Percentiles rank a stretch among this genome's conserved stretches.
phyloP scores from a whole-genome alignment of 805 yeast species.

The Yamadazyma tumulicola region DNA sequence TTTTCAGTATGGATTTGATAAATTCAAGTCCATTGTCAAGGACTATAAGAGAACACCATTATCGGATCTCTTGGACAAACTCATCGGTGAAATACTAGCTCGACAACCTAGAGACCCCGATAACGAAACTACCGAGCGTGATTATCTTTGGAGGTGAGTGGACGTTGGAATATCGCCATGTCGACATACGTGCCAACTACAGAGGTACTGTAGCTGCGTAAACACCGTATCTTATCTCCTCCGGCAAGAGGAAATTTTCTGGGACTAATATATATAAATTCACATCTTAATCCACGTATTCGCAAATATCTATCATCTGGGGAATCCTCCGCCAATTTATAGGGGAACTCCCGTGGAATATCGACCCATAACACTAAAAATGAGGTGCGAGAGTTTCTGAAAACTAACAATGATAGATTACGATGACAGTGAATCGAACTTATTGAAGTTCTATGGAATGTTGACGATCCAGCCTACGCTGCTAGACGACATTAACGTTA shows the following conservation, averaged over 20 bases:
- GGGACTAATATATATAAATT: too few relatives aligned
- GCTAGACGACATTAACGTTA: constrained; percentile 15
- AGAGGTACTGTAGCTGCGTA: too few relatives aligned
- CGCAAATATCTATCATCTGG: too few relatives aligned
- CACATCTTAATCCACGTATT: too few relatives aligned
- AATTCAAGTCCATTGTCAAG: constrained; percentile 49
- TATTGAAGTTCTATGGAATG: constrained; percentile 29
- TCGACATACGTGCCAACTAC: too few relatives aligned
- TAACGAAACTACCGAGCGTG: constrained; percentile 2
- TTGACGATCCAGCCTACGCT: constrained; percentile 20
- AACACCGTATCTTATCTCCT: too few relatives aligned
- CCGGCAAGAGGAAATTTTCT: too few relatives aligned
- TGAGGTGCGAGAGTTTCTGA: too few relatives aligned
- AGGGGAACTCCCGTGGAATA: too few relatives aligned
- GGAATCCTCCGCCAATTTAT: too few relatives aligned
- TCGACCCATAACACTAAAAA: too few relatives aligned
- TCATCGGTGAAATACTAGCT: constrained; percentile 8
- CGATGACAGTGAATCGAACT: constrained; percentile 25
- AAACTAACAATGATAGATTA: constrained; percentile 28
- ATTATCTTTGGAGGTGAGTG: constrained; percentile 8
- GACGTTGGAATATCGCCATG: too few relatives aligned
- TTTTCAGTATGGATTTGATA: constrained; percentile 58
- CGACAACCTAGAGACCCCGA: not conserved
- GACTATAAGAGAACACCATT: constrained; percentile 26
- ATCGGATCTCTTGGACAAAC: constrained; percentile 13